Evolutionary conservation across 768 basidiomycete species (phyloP).

Genomic region (Tulasnella calospora): DNA sequence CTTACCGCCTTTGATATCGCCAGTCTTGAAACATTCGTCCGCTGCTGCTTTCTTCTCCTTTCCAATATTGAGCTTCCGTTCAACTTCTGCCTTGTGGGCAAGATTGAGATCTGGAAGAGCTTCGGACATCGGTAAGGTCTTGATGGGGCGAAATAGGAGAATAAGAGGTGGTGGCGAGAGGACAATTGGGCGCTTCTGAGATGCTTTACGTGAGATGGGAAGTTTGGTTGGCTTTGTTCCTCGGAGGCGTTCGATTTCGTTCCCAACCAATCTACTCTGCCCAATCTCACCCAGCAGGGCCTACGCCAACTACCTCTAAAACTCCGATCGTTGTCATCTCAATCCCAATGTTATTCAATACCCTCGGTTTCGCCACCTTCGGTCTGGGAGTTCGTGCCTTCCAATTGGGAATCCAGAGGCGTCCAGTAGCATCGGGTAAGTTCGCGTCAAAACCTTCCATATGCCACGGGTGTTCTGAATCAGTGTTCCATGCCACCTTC

Average conservation of each 20-base stretch:
- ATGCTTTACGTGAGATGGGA: background rate
- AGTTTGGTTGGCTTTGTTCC: constrained; percentile 6
- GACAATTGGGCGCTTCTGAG: background rate
- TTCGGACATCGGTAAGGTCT: background rate
- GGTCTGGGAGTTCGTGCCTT: constrained; percentile 16
- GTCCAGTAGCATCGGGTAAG: constrained; percentile 13
- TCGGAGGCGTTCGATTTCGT: background rate
- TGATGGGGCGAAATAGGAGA: background rate
- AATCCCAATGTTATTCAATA: constrained; percentile 19
- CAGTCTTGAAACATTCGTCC: constrained; percentile 65
- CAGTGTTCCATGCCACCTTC: no score
- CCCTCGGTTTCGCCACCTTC: constrained; percentile 16
- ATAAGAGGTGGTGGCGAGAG: background rate
- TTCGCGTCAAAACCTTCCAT: background rate
- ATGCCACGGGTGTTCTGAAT: background rate
- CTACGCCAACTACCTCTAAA: constrained; percentile 9
- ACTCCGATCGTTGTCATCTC: background rate
- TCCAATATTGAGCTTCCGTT: constrained; percentile 54
- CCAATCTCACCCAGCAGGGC: background rate
- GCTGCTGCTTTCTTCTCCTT: constrained; percentile 62
- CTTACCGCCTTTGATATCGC: constrained; percentile 57
- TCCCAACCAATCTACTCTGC: constrained; percentile 6
- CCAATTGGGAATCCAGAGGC: constrained; percentile 16
- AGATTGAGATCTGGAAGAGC: background rate
- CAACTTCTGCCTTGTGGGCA: constrained; percentile 29